phyloP scores from a whole-genome alignment of 2,329 filamentous ascomycete species.

The Raffaelea arxii region DNA sequence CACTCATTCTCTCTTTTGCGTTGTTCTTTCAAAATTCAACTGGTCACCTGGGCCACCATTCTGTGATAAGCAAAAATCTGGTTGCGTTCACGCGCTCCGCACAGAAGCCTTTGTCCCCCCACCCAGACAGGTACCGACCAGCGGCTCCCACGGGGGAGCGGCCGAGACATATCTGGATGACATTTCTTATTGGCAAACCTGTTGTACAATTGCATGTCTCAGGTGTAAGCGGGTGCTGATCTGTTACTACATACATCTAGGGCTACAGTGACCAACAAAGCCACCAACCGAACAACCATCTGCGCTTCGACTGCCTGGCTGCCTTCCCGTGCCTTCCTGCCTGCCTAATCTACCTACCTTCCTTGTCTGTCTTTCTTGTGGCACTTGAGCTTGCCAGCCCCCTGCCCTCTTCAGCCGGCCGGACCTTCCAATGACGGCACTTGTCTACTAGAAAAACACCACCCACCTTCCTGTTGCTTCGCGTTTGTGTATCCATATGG shows the following conservation, averaged over 20 bases:
- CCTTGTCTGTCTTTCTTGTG: not conserved
- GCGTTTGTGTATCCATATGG: constrained; percentile 2
- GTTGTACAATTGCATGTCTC: not conserved
- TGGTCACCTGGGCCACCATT: not conserved
- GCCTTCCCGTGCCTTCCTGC: not conserved
- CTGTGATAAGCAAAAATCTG: not conserved
- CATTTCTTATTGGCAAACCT: no score
- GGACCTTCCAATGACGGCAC: not conserved
- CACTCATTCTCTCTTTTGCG: no score
- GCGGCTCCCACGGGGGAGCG: no score
- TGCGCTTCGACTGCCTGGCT: not conserved
- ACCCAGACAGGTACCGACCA: not conserved
- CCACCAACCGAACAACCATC: not conserved
- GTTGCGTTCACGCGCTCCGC: not conserved
- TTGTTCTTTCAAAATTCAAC: no score
- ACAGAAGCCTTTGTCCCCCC: not conserved
- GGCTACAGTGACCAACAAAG: no score
- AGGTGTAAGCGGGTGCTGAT: not conserved
- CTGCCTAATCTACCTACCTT: not conserved
- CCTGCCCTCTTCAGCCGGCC: not conserved
- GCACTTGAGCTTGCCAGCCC: no score
- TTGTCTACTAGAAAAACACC: not conserved
- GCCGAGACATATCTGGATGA: no score
- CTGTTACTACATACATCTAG: not conserved
- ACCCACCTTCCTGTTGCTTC: not conserved